Evolutionary conservation across 2,329 filamentous ascomycete genomes (phyloP), one percentile per base, ranked within the genome.

Genomic region (Arthrinium phaeospermum): DNA sequence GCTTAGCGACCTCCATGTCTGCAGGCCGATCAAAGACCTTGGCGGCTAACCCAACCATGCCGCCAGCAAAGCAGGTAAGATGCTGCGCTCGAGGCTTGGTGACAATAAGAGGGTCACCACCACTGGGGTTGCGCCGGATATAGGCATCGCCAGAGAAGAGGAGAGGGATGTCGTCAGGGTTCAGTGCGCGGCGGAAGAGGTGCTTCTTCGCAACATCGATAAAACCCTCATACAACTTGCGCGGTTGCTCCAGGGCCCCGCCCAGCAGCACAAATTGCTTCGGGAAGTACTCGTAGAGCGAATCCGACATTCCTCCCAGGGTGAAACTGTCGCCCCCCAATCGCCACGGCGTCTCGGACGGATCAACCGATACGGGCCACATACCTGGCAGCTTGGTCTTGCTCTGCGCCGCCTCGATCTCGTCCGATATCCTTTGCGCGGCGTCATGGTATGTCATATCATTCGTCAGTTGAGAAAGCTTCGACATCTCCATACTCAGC

Each of bases 151-250:
- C 69, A 1, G 91, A 86, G 30, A 93, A 82, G 6, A 93, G 85
- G 16, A 93, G 86, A 74, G 93, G 87, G 6, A 87, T 84, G n/a
- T 82, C 80, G 13, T 84, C 83, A 0, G 88, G 88, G 14, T 88
- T 85, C 86, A 93, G 88, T 0, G 92, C 92, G 2, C 89, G 86
- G 81, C 89, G 93, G 74, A 94, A 86, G 44, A 93, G 84, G 74
- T 90, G 82, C 71, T 89, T 84, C 72, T 90, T 89, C 8, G 89
- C 88, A 0, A 88, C 86, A 22, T 90, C 86, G 75, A 92, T 89
- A 57, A 90, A 88, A n/a, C 81, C 82, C 74, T 89, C 83, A 77
- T 93, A 93, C 85, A 94, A 88, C 6, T 82, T 84, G 51, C 83
- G 82, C 79, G 93, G 93, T 72, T 88, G 86, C 3, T 83, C 82